Conservation (phyloP, 2,329 filamentous ascomycete genomes). For the Microascus cirrosus region DNA sequence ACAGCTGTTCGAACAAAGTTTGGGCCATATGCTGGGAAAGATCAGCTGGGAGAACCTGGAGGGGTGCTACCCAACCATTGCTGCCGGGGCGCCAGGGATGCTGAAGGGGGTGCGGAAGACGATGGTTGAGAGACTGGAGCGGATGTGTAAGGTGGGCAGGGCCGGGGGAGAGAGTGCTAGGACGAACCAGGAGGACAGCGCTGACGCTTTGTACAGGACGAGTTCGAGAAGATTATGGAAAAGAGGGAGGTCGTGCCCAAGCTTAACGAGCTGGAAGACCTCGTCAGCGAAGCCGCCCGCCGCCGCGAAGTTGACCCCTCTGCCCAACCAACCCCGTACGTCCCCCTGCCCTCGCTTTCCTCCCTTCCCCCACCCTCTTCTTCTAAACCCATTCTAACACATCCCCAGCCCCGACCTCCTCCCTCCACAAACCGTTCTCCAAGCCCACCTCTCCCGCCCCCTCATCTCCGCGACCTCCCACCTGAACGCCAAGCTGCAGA, state of each 20-base stretch:
- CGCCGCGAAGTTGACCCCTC: conserved; percentile 20
- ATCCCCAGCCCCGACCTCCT: conserved; percentile 40
- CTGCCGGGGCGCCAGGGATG: conserved; percentile 34
- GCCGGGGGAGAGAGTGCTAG: background rate
- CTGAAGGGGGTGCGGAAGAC: conserved; percentile 44
- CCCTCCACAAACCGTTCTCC: conserved; percentile 37
- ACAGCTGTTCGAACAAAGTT: conserved; percentile 38
- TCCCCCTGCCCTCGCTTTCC: no score
- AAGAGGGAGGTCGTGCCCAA: conserved; percentile 40
- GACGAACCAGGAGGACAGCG: no score
- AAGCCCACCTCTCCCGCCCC: conserved; percentile 43
- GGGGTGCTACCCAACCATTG: conserved; percentile 51
- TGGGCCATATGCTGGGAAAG: conserved; percentile 41
- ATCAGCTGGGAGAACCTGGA: conserved; percentile 47
- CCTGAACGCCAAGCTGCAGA: conserved; percentile 46
- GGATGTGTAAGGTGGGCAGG: conserved; percentile 34
- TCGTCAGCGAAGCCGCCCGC: conserved; percentile 38
- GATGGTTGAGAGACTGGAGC: conserved; percentile 44
- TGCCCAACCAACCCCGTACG: conserved; percentile 31
- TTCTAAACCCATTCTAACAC: background rate
- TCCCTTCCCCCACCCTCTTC: background rate
- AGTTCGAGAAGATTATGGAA: conserved; percentile 44
- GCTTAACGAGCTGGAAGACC: conserved; percentile 47
- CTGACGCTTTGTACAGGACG: conserved; percentile 23
- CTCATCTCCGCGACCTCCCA: conserved; percentile 40